Evolutionary conservation across 352 stramenopile genomes (phyloP).

Genomic region (Plasmopara halstedii): DNA sequence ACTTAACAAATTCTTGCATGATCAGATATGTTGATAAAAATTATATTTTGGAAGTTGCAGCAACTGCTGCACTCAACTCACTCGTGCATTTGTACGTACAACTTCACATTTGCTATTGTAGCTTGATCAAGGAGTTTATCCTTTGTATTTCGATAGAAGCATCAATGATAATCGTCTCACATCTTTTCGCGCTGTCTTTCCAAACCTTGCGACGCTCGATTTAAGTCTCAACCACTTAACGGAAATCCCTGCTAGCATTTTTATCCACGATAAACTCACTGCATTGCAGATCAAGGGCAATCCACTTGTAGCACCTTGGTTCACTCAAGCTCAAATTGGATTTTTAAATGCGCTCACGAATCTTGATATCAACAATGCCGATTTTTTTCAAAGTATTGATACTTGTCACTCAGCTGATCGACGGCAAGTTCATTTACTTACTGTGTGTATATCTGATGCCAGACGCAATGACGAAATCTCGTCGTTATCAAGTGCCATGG

Average conservation of each 20-base stretch:
- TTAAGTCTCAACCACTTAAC: conserved; percentile 47
- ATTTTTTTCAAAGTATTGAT: conserved; percentile 23
- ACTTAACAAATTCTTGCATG: background rate
- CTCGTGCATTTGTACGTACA: conserved; percentile 42
- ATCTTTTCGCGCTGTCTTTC: conserved; percentile 46
- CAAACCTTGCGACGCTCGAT: conserved; percentile 43
- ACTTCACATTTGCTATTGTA: too few species aligned
- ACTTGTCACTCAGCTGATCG: conserved; percentile 17
- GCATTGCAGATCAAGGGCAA: conserved; percentile 40
- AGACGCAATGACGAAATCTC: conserved; percentile 8
- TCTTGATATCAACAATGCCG: conserved; percentile 26
- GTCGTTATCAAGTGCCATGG: conserved; percentile 13
- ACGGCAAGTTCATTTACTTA: conserved; percentile 20
- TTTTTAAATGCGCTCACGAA: conserved; percentile 21
- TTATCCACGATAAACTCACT: conserved; percentile 34
- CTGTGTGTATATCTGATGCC: conserved; percentile 21
- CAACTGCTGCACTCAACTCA: conserved; percentile 22
- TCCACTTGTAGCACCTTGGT: conserved; percentile 28
- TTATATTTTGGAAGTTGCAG: conserved; percentile 24
- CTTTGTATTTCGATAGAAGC: conserved; percentile 14
- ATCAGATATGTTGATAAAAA: conserved; percentile 24
- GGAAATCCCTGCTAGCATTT: conserved; percentile 37
- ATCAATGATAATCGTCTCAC: conserved; percentile 48
- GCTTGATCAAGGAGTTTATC: too few species aligned
- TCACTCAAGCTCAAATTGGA: conserved; percentile 29